These are phyloP conservation scores for Sarocladiaceae sp. DNA, from an alignment of 2,329 filamentous ascomycete genomes.

Conservation along the genomic window DNA sequence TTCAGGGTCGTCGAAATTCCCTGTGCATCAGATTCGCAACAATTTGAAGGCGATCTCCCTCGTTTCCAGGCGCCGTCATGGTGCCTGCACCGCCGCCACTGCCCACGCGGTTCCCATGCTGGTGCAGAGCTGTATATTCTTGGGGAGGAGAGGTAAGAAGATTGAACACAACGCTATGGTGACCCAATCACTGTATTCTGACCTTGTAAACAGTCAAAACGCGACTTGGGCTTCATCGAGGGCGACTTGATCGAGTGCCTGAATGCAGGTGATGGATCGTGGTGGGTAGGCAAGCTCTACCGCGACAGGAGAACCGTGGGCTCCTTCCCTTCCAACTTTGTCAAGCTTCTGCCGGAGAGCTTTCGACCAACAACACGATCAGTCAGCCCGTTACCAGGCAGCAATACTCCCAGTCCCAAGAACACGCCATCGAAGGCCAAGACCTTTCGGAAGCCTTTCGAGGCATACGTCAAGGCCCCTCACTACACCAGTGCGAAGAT, in stretches of 20 bases:
- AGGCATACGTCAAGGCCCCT: slow-evolving; percentile 62
- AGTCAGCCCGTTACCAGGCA: slow-evolving; percentile 55
- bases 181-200: background rate
- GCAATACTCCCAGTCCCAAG: slow-evolving; percentile 49
- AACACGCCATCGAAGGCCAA: slow-evolving; percentile 56
- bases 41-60: background rate
- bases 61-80: slow-evolving; percentile 34
- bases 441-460: slow-evolving; percentile 63
- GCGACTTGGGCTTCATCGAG: slow-evolving; percentile 94
- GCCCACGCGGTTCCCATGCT: slow-evolving; percentile 80
- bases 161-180: background rate
- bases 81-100: slow-evolving; percentile 54
- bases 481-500: slow-evolving; percentile 62
- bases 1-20: background rate
- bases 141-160: slow-evolving; percentile 76
- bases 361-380: slow-evolving; percentile 72
- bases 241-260: slow-evolving; percentile 97
- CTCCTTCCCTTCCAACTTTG: slow-evolving; percentile 95
- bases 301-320: slow-evolving; percentile 89
- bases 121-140: slow-evolving; percentile 87
- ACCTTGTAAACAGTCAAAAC: slow-evolving; percentile 60
- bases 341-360: slow-evolving; percentile 78
- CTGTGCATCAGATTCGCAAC: background rate
- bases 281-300: slow-evolving; percentile 94
- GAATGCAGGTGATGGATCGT: slow-evolving; percentile 94